A percentile compares a stretch with the other conserved stretches of the same genome.
phyloP scores from a whole-genome alignment of 192 early-diverging fungal species.

The Coemansia brasiliensis region DNA sequence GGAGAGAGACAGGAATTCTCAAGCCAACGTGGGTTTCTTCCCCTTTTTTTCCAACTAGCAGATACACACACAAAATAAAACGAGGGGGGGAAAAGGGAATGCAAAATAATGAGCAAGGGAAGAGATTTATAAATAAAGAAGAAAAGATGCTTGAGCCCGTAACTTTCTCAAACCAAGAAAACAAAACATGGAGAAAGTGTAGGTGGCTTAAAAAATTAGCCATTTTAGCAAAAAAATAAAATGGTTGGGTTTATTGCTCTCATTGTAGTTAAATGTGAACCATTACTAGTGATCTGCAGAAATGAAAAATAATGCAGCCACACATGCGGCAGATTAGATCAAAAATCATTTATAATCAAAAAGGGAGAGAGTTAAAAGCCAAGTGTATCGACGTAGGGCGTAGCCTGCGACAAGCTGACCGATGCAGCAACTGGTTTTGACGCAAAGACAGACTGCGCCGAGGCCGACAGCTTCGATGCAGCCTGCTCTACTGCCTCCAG shows the following conservation, averaged over 20 bases:
- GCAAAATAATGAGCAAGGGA: background rate
- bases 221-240: too few species aligned
- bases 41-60: background rate
- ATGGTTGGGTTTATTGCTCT: too few species aligned
- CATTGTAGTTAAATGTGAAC: too few species aligned
- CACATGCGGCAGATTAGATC: too few species aligned
- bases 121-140: background rate
- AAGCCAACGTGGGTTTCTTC: background rate
- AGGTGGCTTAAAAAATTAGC: too few species aligned
- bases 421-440: slow-evolving; percentile 46
- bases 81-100: too few species aligned
- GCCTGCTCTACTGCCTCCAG: slow-evolving; percentile 28
- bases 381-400: slow-evolving; percentile 54
- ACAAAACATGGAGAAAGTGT: too few species aligned
- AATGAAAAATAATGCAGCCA: too few species aligned
- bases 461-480: slow-evolving; percentile 13
- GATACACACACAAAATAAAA: background rate
- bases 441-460: slow-evolving; percentile 27
- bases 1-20: background rate
- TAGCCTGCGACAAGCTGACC: slow-evolving; percentile 41
- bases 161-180: background rate
- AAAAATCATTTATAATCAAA: background rate
- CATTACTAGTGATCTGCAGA: background rate
- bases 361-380: slow-evolving; percentile 32
- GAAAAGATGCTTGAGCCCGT: background rate